phyloP scores from a whole-genome alignment of 2,329 filamentous ascomycete genomes.

The Biscogniauxia sp. region DNA sequence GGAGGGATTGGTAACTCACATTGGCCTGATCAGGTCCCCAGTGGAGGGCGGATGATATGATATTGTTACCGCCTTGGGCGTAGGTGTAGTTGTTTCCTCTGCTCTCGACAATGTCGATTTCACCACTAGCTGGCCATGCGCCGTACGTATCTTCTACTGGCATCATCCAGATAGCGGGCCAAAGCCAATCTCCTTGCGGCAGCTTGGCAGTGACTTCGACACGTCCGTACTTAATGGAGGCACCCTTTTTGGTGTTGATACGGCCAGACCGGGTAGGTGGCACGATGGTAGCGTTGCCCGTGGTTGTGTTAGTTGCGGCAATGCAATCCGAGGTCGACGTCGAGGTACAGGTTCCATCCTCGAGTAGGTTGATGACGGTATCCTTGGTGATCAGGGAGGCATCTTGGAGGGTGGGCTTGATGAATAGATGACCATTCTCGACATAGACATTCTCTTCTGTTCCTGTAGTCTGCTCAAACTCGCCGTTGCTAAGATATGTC shows the following conservation, averaged over 20 bases:
- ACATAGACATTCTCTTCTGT: constrained; percentile 73
- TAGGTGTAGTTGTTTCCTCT: constrained; percentile 82
- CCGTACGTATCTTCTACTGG: constrained; percentile 72
- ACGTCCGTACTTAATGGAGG: constrained; percentile 74
- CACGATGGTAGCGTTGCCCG: constrained; percentile 68
- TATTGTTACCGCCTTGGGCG: constrained; percentile 74
- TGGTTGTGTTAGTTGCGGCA: constrained; percentile 68
- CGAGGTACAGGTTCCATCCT: constrained; percentile 67
- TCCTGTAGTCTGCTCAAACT: constrained; percentile 75
- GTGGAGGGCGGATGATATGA: constrained; percentile 75
- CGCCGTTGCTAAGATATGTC: constrained; percentile 60
- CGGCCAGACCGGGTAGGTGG: constrained; percentile 76
- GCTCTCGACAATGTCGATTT: constrained; percentile 80
- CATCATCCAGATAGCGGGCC: constrained; percentile 92
- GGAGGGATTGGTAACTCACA: constrained; percentile 11
- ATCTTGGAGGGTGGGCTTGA: constrained; percentile 78
- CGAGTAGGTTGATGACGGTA: constrained; percentile 65
- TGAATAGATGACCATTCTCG: constrained; percentile 65
- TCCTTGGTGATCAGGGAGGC: constrained; percentile 62
- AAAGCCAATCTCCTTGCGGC: constrained; percentile 79
- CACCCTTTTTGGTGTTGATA: constrained; percentile 70
- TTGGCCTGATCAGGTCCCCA: constrained; percentile 73
- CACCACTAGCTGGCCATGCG: constrained; percentile 73
- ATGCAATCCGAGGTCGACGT: constrained; percentile 60
- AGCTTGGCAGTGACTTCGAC: constrained; percentile 77